Evolutionary conservation across 768 basidiomycete genomes (phyloP), one percentile per base, ranked within the genome.

Genomic region (Leccinum ochraceum): DNA sequence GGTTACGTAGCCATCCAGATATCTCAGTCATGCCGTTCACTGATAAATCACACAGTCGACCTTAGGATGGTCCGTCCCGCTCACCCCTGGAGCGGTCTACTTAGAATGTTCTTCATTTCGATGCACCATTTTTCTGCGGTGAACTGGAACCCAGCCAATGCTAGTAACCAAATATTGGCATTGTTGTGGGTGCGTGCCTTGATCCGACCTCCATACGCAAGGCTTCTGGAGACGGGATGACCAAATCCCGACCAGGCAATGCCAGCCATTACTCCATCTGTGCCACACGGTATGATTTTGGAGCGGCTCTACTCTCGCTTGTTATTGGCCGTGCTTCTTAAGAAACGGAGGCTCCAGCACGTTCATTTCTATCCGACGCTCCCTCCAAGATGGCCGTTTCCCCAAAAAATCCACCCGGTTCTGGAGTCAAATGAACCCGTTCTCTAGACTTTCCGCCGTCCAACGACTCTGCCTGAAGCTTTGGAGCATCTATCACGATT

Each of bases 191-290:
- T 16, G 5, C 4, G 17, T 39, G 30, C 30, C 57, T 36, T n/a
- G 39, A 37, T 1, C 62, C 53, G 57, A 54, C 37, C 57, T 64
- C 53, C 63, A 37, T 20, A 14, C 48, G 11, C 11, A 36, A 51
- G 34, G 24, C 3, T 22, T 3, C 46, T 58, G 24, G 4, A 5
- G 17, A 26, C 6, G 36, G 20, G 37, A 24, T 44, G 9, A 32
- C 53, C 26, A 32, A 44, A 2, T 49, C 13, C 24, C 17, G 24
- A 55, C 14, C 20, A 16, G 44, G 16, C 26, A 22, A 22, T 20
- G 17, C 14, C 16, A 17, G 53, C n/a, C 5, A 1, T 28, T 9
- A 11, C n/a, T 28, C 37, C 8, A 42, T 20, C 37, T 5, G 17
- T 20, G 39, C 13, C 28, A 10, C 9, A 20, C 16, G 26, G n/a